Evolutionary conservation across 257 asterid species (phyloP).

Genomic region (Misopates orontium): DNA sequence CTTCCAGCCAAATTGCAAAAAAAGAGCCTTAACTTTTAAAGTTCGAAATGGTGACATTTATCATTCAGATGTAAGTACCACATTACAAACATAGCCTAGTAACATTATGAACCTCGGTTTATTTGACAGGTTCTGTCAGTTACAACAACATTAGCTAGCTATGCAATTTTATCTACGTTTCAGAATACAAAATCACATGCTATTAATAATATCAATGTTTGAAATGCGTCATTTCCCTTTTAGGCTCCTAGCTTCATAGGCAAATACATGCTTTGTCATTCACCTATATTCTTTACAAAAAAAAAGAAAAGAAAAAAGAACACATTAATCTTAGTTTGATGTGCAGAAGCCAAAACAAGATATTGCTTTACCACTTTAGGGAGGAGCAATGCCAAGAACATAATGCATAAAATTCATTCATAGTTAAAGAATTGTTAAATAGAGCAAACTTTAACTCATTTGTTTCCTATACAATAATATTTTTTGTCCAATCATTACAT

Average conservation of each 20-base stretch:
- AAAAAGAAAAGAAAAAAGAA: too few relatives aligned
- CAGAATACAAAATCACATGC: slow-evolving; percentile 1
- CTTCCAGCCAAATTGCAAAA: slow-evolving; percentile 14
- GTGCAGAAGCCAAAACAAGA: too few relatives aligned
- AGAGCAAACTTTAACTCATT: too few relatives aligned
- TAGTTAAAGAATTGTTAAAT: too few relatives aligned
- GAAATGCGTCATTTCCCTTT: background rate
- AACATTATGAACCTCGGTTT: background rate
- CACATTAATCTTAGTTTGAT: too few relatives aligned
- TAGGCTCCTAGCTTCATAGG: background rate
- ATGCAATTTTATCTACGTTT: slow-evolving; percentile 4
- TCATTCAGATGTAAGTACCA: background rate
- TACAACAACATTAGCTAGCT: slow-evolving; percentile 4
- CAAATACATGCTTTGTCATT: too few relatives aligned
- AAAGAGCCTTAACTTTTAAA: slow-evolving; percentile 5
- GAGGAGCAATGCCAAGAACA: too few relatives aligned
- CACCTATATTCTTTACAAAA: too few relatives aligned
- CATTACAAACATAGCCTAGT: background rate
- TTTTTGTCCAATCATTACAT: too few relatives aligned
- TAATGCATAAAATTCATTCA: too few relatives aligned
- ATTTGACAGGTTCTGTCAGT: background rate
- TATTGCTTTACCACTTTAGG: too few relatives aligned
- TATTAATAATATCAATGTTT: background rate
- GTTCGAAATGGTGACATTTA: slow-evolving; percentile 2
- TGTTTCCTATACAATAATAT: too few relatives aligned